Percentiles rank a stretch among this genome's conserved stretches.
phyloP scores from a whole-genome alignment of 306 rosid genomes.

The Mimosa bimucronata region DNA sequence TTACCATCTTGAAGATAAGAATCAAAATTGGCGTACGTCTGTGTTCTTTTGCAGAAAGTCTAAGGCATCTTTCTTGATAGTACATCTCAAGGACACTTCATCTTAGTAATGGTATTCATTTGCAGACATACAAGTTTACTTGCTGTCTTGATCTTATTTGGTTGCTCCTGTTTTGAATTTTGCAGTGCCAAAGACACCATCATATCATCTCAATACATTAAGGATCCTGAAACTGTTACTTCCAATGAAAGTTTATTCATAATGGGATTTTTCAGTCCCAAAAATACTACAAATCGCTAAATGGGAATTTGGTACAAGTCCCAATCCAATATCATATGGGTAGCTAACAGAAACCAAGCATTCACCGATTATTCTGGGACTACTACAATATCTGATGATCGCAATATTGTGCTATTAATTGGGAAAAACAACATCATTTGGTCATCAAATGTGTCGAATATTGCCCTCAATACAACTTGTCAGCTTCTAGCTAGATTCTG shows the following conservation, averaged over 20 bases:
- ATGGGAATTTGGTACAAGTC: background rate
- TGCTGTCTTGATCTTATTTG: background rate
- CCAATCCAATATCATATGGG: background rate
- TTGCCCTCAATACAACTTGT: background rate
- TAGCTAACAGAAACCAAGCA: slow-evolving; percentile 4
- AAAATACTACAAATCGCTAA: background rate
- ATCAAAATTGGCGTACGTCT: background rate
- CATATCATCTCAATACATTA: background rate
- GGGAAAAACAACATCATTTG: background rate
- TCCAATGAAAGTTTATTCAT: background rate
- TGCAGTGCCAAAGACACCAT: background rate
- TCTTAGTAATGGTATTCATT: background rate
- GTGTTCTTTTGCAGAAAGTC: background rate
- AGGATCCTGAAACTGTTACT: background rate
- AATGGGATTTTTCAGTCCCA: background rate
- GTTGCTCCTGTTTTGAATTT: background rate
- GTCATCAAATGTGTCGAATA: slow-evolving; percentile 1
- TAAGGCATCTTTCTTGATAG: background rate
- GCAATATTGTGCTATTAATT: background rate
- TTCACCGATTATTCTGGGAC: background rate
- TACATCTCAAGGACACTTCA: background rate
- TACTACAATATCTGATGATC: background rate
- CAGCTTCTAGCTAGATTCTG: slow-evolving; percentile 6
- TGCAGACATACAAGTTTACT: background rate
- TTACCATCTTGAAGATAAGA: background rate